Conservation (phyloP, 1,139 yeast species). For the Pichia kudriavzevii region DNA sequence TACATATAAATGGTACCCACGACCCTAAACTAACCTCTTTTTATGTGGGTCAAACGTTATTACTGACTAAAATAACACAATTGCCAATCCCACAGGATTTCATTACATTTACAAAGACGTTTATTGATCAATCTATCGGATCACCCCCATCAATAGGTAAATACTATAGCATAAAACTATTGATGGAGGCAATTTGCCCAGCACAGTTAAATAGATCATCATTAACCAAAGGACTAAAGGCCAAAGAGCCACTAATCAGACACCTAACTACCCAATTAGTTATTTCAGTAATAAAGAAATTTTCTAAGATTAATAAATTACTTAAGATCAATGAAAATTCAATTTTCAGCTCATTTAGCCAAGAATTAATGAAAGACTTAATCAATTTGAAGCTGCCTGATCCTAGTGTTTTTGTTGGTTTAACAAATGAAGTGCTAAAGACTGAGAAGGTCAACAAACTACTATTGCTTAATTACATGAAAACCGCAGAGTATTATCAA, state of each 20-base stretch:
- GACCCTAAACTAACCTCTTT: slow-evolving; percentile 47
- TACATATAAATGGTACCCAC: slow-evolving; percentile 32
- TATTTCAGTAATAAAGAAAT: slow-evolving; percentile 46
- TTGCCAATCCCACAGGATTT: slow-evolving; percentile 42
- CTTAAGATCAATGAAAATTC: slow-evolving; percentile 30
- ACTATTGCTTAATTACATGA: slow-evolving; percentile 28
- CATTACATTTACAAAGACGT: slow-evolving; percentile 8
- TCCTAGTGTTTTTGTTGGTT: slow-evolving; percentile 32
- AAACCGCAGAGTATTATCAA: slow-evolving; percentile 18
- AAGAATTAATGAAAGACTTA: slow-evolving; percentile 32
- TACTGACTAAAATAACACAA: slow-evolving; percentile 51
- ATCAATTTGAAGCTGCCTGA: slow-evolving; percentile 43
- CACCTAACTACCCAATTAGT: slow-evolving; percentile 62
- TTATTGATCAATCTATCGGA: slow-evolving; percentile 6
- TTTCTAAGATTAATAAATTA: slow-evolving; percentile 33
- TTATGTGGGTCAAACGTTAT: slow-evolving; percentile 70
- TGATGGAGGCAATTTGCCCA: slow-evolving; percentile 55
- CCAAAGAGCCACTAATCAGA: slow-evolving; percentile 48
- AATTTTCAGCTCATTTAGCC: slow-evolving; percentile 25
- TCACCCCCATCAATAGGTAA: slow-evolving; percentile 2
- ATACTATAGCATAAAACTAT: slow-evolving; percentile 17
- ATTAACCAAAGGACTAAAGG: slow-evolving; percentile 50
- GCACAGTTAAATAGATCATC: slow-evolving; percentile 54
- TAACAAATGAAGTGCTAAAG: slow-evolving; percentile 32
- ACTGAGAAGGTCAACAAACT: slow-evolving; percentile 30